A percentile compares a stretch with the other conserved stretches of the same genome.
These are phyloP conservation scores for Cyamopsis tetragonoloba DNA, from an alignment of 306 rosid genomes.

Conservation along the genomic window DNA sequence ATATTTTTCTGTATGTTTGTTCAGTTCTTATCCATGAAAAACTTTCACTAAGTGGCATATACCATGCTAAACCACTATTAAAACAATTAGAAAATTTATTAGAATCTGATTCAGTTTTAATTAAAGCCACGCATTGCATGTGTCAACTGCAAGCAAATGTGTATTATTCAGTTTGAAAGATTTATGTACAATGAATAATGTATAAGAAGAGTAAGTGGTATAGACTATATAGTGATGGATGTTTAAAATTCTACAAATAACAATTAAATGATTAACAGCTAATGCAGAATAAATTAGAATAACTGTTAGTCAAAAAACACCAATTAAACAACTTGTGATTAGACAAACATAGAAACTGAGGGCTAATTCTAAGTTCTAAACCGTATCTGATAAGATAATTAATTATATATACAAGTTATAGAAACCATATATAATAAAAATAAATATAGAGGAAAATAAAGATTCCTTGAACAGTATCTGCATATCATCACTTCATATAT, in stretches of 20 bases:
- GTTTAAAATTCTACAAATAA: constrained; percentile 35
- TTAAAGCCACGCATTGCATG: constrained; percentile 38
- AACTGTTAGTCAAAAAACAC: not conserved
- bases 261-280: constrained; percentile 34
- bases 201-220: constrained; percentile 19
- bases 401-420: constrained; percentile 27
- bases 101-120: constrained; percentile 39
- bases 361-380: constrained; percentile 12
- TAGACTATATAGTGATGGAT: too few species aligned
- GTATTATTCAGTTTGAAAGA: constrained; percentile 40
- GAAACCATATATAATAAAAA: constrained; percentile 20
- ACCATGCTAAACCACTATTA: constrained; percentile 34
- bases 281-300: constrained; percentile 33
- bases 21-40: constrained; percentile 36
- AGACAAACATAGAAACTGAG: not conserved
- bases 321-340: constrained; percentile 14
- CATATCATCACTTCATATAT: constrained; percentile 48
- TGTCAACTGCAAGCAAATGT: constrained; percentile 39
- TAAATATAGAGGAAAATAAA: not conserved
- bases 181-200: not conserved
- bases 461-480: constrained; percentile 55
- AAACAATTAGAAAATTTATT: constrained; percentile 22
- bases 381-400: constrained; percentile 26
- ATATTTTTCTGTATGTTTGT: not conserved
- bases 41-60: constrained; percentile 42